phyloP scores from a whole-genome alignment of 169 alveolate species.

The Besnoitia besnoiti region DNA sequence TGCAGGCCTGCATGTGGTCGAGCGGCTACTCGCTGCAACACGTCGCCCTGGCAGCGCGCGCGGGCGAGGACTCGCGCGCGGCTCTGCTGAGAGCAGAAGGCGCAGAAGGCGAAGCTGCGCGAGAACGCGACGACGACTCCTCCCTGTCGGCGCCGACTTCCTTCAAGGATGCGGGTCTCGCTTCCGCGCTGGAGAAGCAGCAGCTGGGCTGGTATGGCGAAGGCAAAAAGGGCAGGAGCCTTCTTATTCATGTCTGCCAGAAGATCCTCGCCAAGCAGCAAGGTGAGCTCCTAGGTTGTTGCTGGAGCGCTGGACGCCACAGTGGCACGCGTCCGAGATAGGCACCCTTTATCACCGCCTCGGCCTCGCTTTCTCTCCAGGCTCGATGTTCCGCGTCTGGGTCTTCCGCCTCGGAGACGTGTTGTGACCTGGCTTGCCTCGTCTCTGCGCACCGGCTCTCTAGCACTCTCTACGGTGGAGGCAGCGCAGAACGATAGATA shows the following conservation, averaged over 20 bases:
- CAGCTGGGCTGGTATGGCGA: not conserved
- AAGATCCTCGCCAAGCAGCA: conserved; percentile 3
- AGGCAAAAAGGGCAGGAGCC: conserved; percentile 1
- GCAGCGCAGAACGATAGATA: too few species aligned
- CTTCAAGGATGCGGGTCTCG: not conserved
- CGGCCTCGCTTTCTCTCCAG: too few species aligned
- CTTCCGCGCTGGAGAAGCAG: not conserved
- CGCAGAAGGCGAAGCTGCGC: not conserved
- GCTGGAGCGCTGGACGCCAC: not conserved
- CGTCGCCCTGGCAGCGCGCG: not conserved
- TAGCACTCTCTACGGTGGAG: too few species aligned
- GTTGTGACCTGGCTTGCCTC: too few species aligned
- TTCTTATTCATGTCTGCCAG: not conserved
- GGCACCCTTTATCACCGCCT: too few species aligned
- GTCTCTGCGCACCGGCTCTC: too few species aligned
- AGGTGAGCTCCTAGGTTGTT: not conserved
- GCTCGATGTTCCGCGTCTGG: too few species aligned
- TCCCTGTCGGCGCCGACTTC: not conserved
- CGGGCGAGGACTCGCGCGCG: not conserved
- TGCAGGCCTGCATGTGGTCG: conserved; percentile 10
- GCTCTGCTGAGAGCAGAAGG: not conserved
- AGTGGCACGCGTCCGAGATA: too few species aligned
- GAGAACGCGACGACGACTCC: not conserved
- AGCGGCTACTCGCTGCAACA: conserved; percentile 9
- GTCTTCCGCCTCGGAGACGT: too few species aligned